Evolutionary conservation across 371 early-diverging fungal genomes (phyloP), one percentile per base, ranked within the genome.

Genomic region (Chytridiales sp.): DNA sequence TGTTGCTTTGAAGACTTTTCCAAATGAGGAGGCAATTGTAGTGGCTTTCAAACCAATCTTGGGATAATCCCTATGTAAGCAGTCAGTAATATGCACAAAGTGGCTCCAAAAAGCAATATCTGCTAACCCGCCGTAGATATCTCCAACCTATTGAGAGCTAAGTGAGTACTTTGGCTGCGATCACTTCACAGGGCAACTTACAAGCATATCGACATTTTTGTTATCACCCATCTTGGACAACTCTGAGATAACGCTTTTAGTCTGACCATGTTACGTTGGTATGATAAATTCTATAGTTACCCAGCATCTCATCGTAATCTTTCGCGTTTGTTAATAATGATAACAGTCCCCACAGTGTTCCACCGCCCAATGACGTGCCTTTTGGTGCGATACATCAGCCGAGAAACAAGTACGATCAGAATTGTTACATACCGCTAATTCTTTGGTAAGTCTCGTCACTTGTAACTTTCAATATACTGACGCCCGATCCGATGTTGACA

Each of bases 291-390:
- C 9, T 4, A 1, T n/a, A 27, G 30, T 19, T 56, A 63, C 64
- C 94, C 58, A 97, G 80, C 93, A 97, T 96, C 72, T 95, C 95
- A 82, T 97, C 97, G 67, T 94, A 97, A 21, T 88, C 85, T 21
- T 59, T 64, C 22, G 77, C 82, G 19, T 67, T 85, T 17, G 94
- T 94, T 60, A 97, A 74, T 51, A 94, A 67, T 3, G 91, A 85
- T 52, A 94, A 70, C 27, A 97, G 75, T 2, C 98, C 98, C 96
- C 96, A 96, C 22, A 95, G 78, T n/a, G 98, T 97, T 53, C 96
- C 98, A 44, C 98, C 98, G 44, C 98, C 98, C 55, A 97, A 81
- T 52, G 94, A 93, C 24, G 95, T 95, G 40, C 76, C 63, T 63
- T n/a, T 9, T 27, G 31, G 21, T 22, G 22, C 21, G 17, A 38